phyloP scores from a whole-genome alignment of 2,329 filamentous ascomycete species.

The Coleophoma crateriformis region DNA sequence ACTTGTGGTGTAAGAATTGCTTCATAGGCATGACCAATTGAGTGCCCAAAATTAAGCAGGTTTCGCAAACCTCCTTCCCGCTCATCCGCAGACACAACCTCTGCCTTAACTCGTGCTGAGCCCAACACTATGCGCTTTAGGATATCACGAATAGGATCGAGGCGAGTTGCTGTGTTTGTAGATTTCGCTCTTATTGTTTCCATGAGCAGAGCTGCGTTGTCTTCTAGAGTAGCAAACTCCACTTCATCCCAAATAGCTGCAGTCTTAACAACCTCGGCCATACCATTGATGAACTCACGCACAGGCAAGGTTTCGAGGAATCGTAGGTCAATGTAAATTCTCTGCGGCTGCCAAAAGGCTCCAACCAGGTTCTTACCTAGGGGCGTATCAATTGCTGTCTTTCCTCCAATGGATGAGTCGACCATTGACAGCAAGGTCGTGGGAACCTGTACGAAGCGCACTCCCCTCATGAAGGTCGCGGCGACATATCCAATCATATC shows the following conservation, averaged over 20 bases:
- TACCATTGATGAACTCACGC: slow-evolving; percentile 94
- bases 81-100: slow-evolving; percentile 91
- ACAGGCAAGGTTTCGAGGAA: slow-evolving; percentile 88
- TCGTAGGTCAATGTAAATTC: slow-evolving; percentile 88
- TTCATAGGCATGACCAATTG: slow-evolving; percentile 94
- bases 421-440: slow-evolving; percentile 96
- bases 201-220: slow-evolving; percentile 73
- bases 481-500: slow-evolving; percentile 98
- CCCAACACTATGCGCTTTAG: slow-evolving; percentile 79
- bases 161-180: slow-evolving; percentile 44
- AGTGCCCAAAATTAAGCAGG: slow-evolving; percentile 94
- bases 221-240: slow-evolving; percentile 80
- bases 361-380: slow-evolving; percentile 95
- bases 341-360: slow-evolving; percentile 91
- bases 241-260: slow-evolving; percentile 91
- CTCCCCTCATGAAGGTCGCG: slow-evolving; percentile 96
- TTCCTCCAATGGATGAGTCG: slow-evolving; percentile 95
- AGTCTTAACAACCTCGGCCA: slow-evolving; percentile 98
- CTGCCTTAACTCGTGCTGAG: slow-evolving; percentile 88
- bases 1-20: slow-evolving; percentile 93
- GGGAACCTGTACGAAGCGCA: slow-evolving; percentile 93
- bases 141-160: slow-evolving; percentile 64
- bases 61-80: slow-evolving; percentile 91
- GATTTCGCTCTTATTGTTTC: slow-evolving; percentile 60
- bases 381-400: slow-evolving; percentile 95